Evolutionary conservation across 1,284 basidiomycete genomes (phyloP).

Genomic region (Xerocomus nothofagi): DNA sequence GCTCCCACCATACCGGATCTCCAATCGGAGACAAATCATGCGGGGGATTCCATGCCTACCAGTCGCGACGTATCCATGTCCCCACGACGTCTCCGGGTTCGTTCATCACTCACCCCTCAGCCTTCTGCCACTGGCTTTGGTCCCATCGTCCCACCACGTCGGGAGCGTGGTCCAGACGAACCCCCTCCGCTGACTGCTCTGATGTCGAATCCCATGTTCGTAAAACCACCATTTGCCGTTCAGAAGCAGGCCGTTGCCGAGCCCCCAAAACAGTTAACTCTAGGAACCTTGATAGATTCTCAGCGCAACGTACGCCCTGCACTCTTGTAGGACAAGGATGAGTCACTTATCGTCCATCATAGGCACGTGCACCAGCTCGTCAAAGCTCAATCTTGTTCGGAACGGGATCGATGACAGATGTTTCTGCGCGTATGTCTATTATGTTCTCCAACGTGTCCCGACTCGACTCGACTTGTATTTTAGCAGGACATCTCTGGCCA

Average conservation of each 20-base stretch:
- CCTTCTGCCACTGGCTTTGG: constrained; percentile 55
- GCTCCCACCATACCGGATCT: constrained; percentile 32
- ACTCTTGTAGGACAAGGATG: not conserved
- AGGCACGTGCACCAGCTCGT: constrained; percentile 48
- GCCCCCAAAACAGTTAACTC: constrained; percentile 43
- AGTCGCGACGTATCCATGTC: constrained; percentile 40
- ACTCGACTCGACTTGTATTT: constrained; percentile 11
- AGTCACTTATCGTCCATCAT: constrained; percentile 8
- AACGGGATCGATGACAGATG: constrained; percentile 36
- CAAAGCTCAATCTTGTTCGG: constrained; percentile 54
- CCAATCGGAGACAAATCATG: constrained; percentile 43
- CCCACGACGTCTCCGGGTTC: constrained; percentile 57
- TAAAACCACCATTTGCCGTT: constrained; percentile 53
- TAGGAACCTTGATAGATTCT: constrained; percentile 62
- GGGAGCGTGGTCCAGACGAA: constrained; percentile 54
- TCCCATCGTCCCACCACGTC: constrained; percentile 35
- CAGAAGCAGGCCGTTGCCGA: constrained; percentile 36
- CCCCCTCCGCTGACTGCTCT: constrained; percentile 65
- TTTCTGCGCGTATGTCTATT: constrained; percentile 31
- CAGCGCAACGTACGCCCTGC: constrained; percentile 49
- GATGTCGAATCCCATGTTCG: constrained; percentile 63
- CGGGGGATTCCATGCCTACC: constrained; percentile 34
- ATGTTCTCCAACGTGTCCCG: constrained; percentile 5
- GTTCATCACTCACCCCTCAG: constrained; percentile 67
- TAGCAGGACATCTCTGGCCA: constrained; percentile 37